A percentile compares a stretch with the other conserved stretches of the same genome.
These are phyloP conservation scores for Phytophthora cajani DNA, from an alignment of 352 stramenopile species.

Conservation along the genomic window DNA sequence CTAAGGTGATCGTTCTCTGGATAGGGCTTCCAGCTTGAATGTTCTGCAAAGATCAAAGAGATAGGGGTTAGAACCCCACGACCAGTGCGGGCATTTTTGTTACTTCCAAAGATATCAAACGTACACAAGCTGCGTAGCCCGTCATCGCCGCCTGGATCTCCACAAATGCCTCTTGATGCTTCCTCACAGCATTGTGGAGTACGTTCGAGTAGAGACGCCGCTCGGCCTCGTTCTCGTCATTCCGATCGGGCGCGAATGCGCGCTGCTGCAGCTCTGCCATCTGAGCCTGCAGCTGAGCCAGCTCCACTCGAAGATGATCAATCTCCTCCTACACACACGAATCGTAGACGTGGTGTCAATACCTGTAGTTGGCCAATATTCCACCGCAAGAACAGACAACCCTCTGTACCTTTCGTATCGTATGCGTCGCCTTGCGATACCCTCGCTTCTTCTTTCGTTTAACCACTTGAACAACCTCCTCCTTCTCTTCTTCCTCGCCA, in stretches of 20 bases:
- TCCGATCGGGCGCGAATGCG: slow-evolving; percentile 20
- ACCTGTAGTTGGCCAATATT: not conserved
- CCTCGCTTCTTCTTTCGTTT: slow-evolving; percentile 31
- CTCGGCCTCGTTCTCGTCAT: slow-evolving; percentile 17
- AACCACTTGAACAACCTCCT: slow-evolving; percentile 7
- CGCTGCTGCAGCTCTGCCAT: slow-evolving; percentile 34
- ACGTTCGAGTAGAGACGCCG: slow-evolving; percentile 30
- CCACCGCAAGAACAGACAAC: not conserved
- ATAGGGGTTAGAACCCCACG: not conserved
- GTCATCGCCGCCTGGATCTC: slow-evolving; percentile 39
- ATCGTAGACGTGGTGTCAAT: not conserved
- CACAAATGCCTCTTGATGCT: slow-evolving; percentile 38
- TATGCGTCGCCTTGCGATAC: slow-evolving; percentile 44
- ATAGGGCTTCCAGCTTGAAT: slow-evolving; percentile 42
- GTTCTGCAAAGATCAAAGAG: slow-evolving; percentile 16
- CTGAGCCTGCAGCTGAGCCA: slow-evolving; percentile 26
- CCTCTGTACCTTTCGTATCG: slow-evolving; percentile 39
- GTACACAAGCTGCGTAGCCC: slow-evolving; percentile 36
- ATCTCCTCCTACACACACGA: slow-evolving; percentile 37
- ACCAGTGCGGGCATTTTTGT: not conserved
- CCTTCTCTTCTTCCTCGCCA: slow-evolving; percentile 3
- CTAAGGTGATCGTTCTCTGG: slow-evolving; percentile 31
- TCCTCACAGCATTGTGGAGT: slow-evolving; percentile 33
- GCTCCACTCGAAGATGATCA: slow-evolving; percentile 29
- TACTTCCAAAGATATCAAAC: not conserved